Conservation (phyloP, 2,329 filamentous ascomycete species). For the Trichoderma brevicompactum region DNA sequence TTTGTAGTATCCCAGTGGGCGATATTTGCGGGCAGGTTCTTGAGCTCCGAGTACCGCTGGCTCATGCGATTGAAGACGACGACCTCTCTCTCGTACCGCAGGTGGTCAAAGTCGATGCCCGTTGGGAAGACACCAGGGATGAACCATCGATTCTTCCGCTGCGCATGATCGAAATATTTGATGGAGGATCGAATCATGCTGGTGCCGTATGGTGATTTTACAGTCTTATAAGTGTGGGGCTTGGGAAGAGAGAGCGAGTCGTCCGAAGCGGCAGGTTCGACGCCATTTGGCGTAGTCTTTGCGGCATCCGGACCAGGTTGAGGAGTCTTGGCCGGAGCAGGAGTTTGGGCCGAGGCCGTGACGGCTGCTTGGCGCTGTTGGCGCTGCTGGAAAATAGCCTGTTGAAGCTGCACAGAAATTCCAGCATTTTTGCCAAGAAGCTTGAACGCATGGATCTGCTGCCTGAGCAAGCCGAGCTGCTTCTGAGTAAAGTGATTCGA, state of each 20-base stretch:
- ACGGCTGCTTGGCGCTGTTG: slow-evolving; percentile 64
- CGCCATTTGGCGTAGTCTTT: slow-evolving; percentile 45
- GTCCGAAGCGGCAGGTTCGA: slow-evolving; percentile 43
- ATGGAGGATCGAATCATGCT: slow-evolving; percentile 62
- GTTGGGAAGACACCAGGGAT: slow-evolving; percentile 88
- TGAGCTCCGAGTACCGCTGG: slow-evolving; percentile 81
- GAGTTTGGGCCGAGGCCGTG: slow-evolving; percentile 48
- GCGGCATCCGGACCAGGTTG: slow-evolving; percentile 41
- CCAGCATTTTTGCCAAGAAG: slow-evolving; percentile 84
- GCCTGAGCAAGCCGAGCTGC: slow-evolving; percentile 76
- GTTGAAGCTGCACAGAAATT: slow-evolving; percentile 77
- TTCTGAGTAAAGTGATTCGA: slow-evolving; percentile 72
- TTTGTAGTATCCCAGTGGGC: slow-evolving; percentile 84
- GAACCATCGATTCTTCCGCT: slow-evolving; percentile 75
- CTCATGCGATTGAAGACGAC: slow-evolving; percentile 89
- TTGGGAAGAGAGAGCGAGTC: slow-evolving; percentile 44
- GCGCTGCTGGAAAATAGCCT: slow-evolving; percentile 77
- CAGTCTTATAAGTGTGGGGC: slow-evolving; percentile 67
- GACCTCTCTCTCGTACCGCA: slow-evolving; percentile 84
- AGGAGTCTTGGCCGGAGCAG: slow-evolving; percentile 39
- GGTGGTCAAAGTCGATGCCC: slow-evolving; percentile 83
- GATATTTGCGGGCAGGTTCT: slow-evolving; percentile 81
- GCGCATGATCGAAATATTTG: slow-evolving; percentile 77
- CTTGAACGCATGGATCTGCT: slow-evolving; percentile 92
- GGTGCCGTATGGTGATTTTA: slow-evolving; percentile 72